phyloP scores from a whole-genome alignment of 805 yeast species.

The Candida loeiensis region DNA sequence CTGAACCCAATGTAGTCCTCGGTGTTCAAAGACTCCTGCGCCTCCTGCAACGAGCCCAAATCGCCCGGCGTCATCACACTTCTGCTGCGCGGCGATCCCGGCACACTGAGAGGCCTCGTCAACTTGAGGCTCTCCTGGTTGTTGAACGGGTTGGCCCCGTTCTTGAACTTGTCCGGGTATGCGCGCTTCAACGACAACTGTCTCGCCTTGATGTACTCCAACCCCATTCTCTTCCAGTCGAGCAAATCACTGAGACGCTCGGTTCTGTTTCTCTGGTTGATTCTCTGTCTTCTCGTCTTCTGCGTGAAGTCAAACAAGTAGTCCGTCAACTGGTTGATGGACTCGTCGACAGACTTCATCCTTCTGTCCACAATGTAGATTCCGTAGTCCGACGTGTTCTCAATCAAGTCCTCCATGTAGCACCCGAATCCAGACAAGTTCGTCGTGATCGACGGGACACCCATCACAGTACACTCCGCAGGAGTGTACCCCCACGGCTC shows the following conservation, averaged over 20 bases:
- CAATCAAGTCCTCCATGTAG: constrained; percentile 96
- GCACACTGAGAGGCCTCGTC: constrained; percentile 91
- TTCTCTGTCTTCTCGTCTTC: constrained; percentile 93
- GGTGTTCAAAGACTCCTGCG: constrained; percentile 61
- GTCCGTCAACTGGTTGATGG: constrained; percentile 83
- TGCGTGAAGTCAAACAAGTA: constrained; percentile 85
- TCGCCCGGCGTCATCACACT: constrained; percentile 96
- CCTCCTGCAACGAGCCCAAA: constrained; percentile 92
- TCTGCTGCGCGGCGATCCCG: constrained; percentile 87
- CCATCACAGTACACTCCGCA: constrained; percentile 99
- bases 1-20: constrained; percentile 72
- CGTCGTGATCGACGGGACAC: constrained; percentile 96
- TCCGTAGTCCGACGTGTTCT: constrained; percentile 91
- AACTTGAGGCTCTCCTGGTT: constrained; percentile 57
- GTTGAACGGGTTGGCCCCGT: constrained; percentile 46
- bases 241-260: constrained; percentile 88
- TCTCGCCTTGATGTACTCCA: constrained; percentile 93
- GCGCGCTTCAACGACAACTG: constrained; percentile 89
- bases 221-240: constrained; percentile 98
- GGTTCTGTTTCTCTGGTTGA: constrained; percentile 95
- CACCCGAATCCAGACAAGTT: constrained; percentile 97
- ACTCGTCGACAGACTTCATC: constrained; percentile 86
- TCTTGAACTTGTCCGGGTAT: constrained; percentile 77
- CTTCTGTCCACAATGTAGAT: constrained; percentile 95
- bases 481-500: constrained; percentile 99